phyloP scores from a whole-genome alignment of 306 rosid species.

The Pueraria montana region DNA sequence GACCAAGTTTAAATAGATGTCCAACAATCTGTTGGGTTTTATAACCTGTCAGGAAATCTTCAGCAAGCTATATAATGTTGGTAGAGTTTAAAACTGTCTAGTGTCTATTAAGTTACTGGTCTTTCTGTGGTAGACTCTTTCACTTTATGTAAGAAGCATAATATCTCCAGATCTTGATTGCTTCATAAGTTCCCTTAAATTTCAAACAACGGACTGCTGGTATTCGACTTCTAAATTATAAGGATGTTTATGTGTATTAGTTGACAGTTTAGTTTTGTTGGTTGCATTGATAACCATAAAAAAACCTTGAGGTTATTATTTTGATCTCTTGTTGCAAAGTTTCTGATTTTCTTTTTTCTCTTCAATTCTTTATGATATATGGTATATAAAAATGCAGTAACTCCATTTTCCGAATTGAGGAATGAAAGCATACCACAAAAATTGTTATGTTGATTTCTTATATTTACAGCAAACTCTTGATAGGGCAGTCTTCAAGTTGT shows the following conservation, averaged over 20 bases:
- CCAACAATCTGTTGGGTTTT: constrained; percentile 43
- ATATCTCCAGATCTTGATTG: constrained; percentile 27
- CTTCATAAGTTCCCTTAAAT: constrained; percentile 6
- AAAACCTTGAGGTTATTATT: background rate
- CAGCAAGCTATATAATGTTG: constrained; percentile 21
- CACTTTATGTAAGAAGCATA: constrained; percentile 40
- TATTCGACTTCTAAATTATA: constrained; percentile 6
- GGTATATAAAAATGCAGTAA: background rate
- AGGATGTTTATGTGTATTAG: constrained; percentile 24
- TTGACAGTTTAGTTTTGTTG: background rate
- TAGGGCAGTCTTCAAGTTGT: background rate
- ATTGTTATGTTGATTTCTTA: constrained; percentile 3
- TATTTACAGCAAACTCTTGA: background rate
- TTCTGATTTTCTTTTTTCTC: background rate
- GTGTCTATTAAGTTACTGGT: constrained; percentile 19
- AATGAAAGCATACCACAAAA: constrained; percentile 17
- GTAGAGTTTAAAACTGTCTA: constrained; percentile 24
- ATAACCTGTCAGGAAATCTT: constrained; percentile 31
- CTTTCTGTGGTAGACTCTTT: constrained; percentile 29
- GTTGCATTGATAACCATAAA: background rate
- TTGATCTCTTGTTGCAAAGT: constrained; percentile 5
- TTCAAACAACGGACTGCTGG: background rate
- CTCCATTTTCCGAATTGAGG: background rate
- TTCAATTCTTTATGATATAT: constrained; percentile 1
- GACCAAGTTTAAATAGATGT: constrained; percentile 10